Evolutionary conservation across 2,329 filamentous ascomycete species (phyloP).

Genomic region (Coniochaeta prunicola): DNA sequence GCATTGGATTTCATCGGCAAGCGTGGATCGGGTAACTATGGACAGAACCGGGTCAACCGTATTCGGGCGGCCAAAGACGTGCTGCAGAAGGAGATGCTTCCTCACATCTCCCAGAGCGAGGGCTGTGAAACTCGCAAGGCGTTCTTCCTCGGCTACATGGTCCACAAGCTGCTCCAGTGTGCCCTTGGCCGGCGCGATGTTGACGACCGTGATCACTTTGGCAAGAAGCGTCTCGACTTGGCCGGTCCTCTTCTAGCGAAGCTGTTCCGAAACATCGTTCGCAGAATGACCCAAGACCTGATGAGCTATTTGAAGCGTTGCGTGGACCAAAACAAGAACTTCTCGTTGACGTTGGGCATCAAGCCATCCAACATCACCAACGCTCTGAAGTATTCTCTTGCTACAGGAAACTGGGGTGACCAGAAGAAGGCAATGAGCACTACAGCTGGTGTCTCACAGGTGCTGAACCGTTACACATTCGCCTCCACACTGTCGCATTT

Average conservation of each 20-base stretch:
- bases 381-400: conserved; percentile 91
- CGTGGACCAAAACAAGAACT: conserved; percentile 81
- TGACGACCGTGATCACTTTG: conserved; percentile 97
- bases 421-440: conserved; percentile 96
- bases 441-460: conserved; percentile 95
- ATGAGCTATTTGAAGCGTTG: conserved; percentile 87
- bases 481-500: conserved; percentile 95
- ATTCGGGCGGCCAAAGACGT: conserved; percentile 89
- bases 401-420: conserved; percentile 98
- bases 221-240: conserved; percentile 95
- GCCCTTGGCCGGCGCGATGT: conserved; percentile 87
- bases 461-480: conserved; percentile 96
- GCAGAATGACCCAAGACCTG: conserved; percentile 84
- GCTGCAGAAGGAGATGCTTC: conserved; percentile 92
- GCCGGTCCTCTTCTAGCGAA: conserved; percentile 93
- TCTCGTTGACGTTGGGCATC: conserved; percentile 84
- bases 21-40: conserved; percentile 66
- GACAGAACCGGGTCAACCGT: conserved; percentile 76
- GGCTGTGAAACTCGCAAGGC: conserved; percentile 94
- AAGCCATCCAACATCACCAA: conserved; percentile 89
- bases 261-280: conserved; percentile 86
- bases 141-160: conserved; percentile 98
- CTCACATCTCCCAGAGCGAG: conserved; percentile 92
- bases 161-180: conserved; percentile 90
- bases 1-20: conserved; percentile 94